A percentile compares a stretch with the other conserved stretches of the same genome.
Evolutionary conservation across 1,139 yeast species (phyloP).

Genomic region (Scheffersomyces stambukii): DNA sequence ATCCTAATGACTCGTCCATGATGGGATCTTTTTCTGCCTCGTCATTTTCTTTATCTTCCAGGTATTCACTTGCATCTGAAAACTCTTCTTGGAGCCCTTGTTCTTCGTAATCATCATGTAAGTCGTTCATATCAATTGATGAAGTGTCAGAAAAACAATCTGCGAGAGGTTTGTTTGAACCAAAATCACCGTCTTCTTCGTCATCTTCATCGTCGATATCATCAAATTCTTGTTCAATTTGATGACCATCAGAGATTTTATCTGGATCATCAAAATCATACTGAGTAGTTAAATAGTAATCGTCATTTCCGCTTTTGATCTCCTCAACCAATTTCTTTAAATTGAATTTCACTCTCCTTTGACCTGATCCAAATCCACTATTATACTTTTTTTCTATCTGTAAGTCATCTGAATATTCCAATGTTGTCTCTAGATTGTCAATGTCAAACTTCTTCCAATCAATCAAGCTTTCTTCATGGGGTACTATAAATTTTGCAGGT

Average conservation of each 20-base stretch:
- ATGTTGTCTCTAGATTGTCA: slow-evolving; percentile 28
- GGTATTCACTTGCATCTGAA: slow-evolving; percentile 14
- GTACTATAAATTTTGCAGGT: slow-evolving; percentile 32
- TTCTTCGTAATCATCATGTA: slow-evolving; percentile 53
- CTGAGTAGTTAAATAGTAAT: slow-evolving; percentile 64
- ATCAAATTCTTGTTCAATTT: slow-evolving; percentile 10
- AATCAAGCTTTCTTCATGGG: slow-evolving; percentile 18
- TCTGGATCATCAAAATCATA: slow-evolving; percentile 34
- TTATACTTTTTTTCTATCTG: slow-evolving; percentile 53
- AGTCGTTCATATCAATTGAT: slow-evolving; percentile 41
- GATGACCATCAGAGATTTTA: too few species aligned
- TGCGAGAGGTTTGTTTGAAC: slow-evolving; percentile 5
- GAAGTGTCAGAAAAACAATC: slow-evolving; percentile 13
- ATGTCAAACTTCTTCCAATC: slow-evolving; percentile 27
- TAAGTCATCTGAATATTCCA: slow-evolving; percentile 29
- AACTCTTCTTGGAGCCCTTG: slow-evolving; percentile 16
- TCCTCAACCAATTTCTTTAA: slow-evolving; percentile 43
- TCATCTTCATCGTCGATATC: slow-evolving; percentile 22
- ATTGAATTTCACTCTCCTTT: slow-evolving; percentile 44
- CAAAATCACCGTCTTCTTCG: slow-evolving; percentile 9
- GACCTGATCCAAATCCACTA: slow-evolving; percentile 68
- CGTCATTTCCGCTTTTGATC: slow-evolving; percentile 31
- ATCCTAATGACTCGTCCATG: background rate
- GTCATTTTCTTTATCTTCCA: slow-evolving; percentile 13
- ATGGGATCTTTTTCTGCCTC: background rate